Conservation (phyloP, 2,329 filamentous ascomycete genomes). For the Chaetomiaceae sp. region DNA sequence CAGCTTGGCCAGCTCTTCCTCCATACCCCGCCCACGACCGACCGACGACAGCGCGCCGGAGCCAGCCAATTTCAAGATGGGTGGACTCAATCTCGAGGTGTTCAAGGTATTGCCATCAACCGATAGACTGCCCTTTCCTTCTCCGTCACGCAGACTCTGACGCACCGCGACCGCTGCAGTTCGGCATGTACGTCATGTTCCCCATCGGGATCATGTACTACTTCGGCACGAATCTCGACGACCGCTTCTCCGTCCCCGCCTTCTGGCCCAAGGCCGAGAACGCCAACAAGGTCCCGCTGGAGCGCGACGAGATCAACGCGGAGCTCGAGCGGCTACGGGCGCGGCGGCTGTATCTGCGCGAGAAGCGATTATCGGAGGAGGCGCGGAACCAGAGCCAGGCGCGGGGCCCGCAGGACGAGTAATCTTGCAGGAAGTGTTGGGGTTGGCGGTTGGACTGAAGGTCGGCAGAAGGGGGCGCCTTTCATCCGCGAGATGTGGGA, state of each 20-base stretch:
- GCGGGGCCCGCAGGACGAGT: conserved; percentile 14
- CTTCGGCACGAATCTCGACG: conserved; percentile 96
- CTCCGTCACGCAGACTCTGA: no score
- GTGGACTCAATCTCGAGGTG: conserved; percentile 84
- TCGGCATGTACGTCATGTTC: conserved; percentile 98
- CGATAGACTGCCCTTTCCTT: no score
- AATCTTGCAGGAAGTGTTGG: not conserved
- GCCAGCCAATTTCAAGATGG: conserved; percentile 44
- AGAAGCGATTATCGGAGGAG: conserved; percentile 48
- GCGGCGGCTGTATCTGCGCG: conserved; percentile 66
- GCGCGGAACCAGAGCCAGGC: conserved; percentile 25
- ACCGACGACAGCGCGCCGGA: not conserved
- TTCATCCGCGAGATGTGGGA: no score
- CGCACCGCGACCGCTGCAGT: conserved; percentile 52
- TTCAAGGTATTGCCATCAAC: conserved; percentile 95
- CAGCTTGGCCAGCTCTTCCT: not conserved
- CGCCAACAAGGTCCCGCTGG: conserved; percentile 68
- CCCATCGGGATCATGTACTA: conserved; percentile 99
- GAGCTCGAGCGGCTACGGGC: conserved; percentile 70
- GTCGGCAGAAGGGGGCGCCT: no score
- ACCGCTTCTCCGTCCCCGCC: conserved; percentile 77
- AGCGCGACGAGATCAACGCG: conserved; percentile 72
- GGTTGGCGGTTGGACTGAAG: not conserved
- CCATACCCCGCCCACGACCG: not conserved
- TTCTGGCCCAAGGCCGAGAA: conserved; percentile 89